Evolutionary conservation across 2,329 filamentous ascomycete genomes (phyloP), one percentile per base, ranked within the genome.

Genomic region (Golovinomyces cichoracearum): DNA sequence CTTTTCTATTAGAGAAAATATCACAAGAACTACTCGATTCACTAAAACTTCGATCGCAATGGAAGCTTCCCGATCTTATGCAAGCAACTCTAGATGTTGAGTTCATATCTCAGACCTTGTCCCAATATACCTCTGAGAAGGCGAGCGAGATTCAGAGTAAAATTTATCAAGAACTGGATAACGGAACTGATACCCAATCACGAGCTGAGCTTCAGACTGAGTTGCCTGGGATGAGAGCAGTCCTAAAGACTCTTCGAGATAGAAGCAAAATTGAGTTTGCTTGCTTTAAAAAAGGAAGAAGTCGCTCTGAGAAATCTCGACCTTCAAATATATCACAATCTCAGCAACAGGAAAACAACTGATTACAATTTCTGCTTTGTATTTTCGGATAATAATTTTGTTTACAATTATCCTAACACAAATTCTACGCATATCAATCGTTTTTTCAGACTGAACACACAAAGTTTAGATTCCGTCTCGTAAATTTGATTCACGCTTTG

Each of bases 11-110:
- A 35, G 85, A 93, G 60, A 76, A 85, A 58, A 73, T 81, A 10
- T 88, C 80, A 10, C 66, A 72, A 5, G 78, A 85, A 52, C 76
- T 95, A n/a, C 76, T 94, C 15, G 73, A 79, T 25, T 78, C 83
- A 0, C 93, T 95, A 68, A 68, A 72, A 62, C 61, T 68, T 31
- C 76, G 79, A 5, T 63, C 57, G 26, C 68, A 68, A 19, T 95
- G 90, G 64, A 72, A 76, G 1, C 75, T 98, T 0, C 70, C 80
- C 4, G 79, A 82, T 5, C 73, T 98, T 47, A 93, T 95, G 78
- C 92, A 98, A 64, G 92, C 92, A 1, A 98, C 90, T 0, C 74
- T 98, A 1, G 90, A 98, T 59, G 86, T 94, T 1, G 90, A 98
- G 63, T 95, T 98, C 60, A 78, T 95, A 50, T 83, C 86, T 0